Evolutionary conservation across 768 basidiomycete species (phyloP).

Genomic region (Tulasnella sp.): DNA sequence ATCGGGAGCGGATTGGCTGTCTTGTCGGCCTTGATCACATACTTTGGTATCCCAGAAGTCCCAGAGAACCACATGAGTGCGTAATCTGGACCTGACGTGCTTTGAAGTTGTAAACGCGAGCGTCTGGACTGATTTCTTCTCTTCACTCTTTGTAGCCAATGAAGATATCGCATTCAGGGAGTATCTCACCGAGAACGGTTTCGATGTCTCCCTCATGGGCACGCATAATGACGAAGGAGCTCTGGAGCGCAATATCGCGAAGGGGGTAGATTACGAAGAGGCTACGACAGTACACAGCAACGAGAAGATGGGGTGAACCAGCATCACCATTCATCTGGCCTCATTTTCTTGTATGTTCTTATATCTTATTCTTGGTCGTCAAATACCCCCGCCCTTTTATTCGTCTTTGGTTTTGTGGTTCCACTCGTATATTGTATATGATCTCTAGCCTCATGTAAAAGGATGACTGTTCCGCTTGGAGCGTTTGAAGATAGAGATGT

Average conservation of each 20-base stretch:
- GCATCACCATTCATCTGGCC: too few relatives aligned
- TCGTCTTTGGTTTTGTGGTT: too few relatives aligned
- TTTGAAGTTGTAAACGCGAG: conserved; percentile 2
- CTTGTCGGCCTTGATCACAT: conserved; percentile 59
- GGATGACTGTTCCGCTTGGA: too few relatives aligned
- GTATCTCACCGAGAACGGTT: conserved; percentile 70
- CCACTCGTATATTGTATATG: too few relatives aligned
- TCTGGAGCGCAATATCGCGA: not conserved
- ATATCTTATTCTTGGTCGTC: too few relatives aligned
- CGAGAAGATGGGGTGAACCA: too few relatives aligned
- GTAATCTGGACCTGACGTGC: not conserved
- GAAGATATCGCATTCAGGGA: conserved; percentile 52
- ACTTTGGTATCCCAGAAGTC: conserved; percentile 72
- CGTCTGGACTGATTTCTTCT: not conserved
- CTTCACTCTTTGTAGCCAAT: not conserved
- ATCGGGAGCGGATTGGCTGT: conserved; percentile 74
- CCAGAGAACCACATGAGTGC: conserved; percentile 34
- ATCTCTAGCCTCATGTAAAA: too few relatives aligned
- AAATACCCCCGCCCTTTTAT: too few relatives aligned
- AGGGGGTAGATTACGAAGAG: too few relatives aligned
- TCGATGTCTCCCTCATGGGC: conserved; percentile 68
- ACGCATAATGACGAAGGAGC: conserved; percentile 26
- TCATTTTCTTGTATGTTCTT: too few relatives aligned
- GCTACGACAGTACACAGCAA: too few relatives aligned
- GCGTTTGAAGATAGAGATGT: too few relatives aligned